Evolutionary conservation across 805 yeast species (phyloP).

Genomic region (Novakomyces olei): DNA sequence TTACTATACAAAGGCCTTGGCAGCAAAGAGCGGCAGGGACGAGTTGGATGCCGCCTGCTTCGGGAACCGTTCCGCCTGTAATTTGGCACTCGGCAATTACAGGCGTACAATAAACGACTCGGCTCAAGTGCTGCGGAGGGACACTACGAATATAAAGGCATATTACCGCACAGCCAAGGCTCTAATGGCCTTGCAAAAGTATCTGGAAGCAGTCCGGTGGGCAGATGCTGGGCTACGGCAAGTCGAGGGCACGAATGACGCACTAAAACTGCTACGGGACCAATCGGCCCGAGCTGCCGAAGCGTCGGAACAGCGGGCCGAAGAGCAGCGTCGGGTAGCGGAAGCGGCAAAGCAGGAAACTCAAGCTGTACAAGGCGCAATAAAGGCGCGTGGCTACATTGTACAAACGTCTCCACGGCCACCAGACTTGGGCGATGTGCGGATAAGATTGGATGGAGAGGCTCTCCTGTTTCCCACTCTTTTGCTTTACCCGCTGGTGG

Average conservation of each 20-base stretch:
- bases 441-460: background rate
- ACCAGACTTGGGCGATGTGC: slow-evolving; percentile 4
- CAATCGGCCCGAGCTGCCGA: no score
- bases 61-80: slow-evolving; percentile 78
- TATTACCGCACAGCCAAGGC: slow-evolving; percentile 70
- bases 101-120: slow-evolving; percentile 76
- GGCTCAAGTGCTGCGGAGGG: slow-evolving; percentile 38
- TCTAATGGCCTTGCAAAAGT: slow-evolving; percentile 39
- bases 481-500: slow-evolving; percentile 1
- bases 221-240: background rate
- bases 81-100: slow-evolving; percentile 63
- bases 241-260: background rate
- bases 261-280: background rate
- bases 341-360: background rate
- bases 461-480: slow-evolving; percentile 1
- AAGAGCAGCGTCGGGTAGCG: slow-evolving; percentile 1
- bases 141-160: slow-evolving; percentile 61
- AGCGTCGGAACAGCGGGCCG: background rate
- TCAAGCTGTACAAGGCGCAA: background rate
- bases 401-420: background rate
- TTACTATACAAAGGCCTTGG: slow-evolving; percentile 60
- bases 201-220: slow-evolving; percentile 51
- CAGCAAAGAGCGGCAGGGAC: slow-evolving; percentile 29
- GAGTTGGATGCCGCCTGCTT: slow-evolving; percentile 25
- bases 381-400: background rate